phyloP scores from a whole-genome alignment of 2,329 filamentous ascomycete genomes.

The Stemphylium beticola region DNA sequence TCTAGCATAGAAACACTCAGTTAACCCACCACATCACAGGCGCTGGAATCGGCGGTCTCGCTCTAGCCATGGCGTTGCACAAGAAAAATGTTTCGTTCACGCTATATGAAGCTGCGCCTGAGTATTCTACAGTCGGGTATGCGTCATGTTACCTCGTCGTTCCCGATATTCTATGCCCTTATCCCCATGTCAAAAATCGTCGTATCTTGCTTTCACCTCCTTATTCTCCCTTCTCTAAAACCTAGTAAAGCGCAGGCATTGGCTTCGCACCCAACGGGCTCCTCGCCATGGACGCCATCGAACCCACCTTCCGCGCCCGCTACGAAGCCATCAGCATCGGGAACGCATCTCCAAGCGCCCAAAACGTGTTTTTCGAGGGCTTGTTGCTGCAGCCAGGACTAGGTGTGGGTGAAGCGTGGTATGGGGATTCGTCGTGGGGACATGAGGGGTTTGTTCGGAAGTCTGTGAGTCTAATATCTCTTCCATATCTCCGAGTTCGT shows the following conservation, averaged over 20 bases:
- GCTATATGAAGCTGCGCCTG: slow-evolving; percentile 35
- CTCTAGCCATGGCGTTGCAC: slow-evolving; percentile 33
- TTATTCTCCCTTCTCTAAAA: no score
- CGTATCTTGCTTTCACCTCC: no score
- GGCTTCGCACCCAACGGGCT: slow-evolving; percentile 52
- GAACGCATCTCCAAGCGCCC: slow-evolving; percentile 48
- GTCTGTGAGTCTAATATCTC: slow-evolving; percentile 3
- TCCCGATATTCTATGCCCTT: neutral
- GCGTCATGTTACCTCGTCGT: no score
- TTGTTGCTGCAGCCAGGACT: slow-evolving; percentile 51
- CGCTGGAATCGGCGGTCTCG: slow-evolving; percentile 38
- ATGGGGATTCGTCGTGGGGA: slow-evolving; percentile 37
- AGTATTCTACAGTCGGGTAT: slow-evolving; percentile 31
- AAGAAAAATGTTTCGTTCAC: slow-evolving; percentile 30
- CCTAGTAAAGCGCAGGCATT: slow-evolving; percentile 27
- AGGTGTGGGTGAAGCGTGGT: slow-evolving; percentile 20
- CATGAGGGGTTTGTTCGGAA: slow-evolving; percentile 2
- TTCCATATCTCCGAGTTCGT: no score
- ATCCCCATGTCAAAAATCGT: neutral
- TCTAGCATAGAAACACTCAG: neutral
- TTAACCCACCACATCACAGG: slow-evolving; percentile 7
- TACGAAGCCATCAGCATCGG: slow-evolving; percentile 51
- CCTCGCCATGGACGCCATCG: slow-evolving; percentile 52
- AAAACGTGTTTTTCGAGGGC: slow-evolving; percentile 52
- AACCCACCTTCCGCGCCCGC: slow-evolving; percentile 44